phyloP scores from a whole-genome alignment of 2,329 filamentous ascomycete species.

The Ophiostoma montium region DNA sequence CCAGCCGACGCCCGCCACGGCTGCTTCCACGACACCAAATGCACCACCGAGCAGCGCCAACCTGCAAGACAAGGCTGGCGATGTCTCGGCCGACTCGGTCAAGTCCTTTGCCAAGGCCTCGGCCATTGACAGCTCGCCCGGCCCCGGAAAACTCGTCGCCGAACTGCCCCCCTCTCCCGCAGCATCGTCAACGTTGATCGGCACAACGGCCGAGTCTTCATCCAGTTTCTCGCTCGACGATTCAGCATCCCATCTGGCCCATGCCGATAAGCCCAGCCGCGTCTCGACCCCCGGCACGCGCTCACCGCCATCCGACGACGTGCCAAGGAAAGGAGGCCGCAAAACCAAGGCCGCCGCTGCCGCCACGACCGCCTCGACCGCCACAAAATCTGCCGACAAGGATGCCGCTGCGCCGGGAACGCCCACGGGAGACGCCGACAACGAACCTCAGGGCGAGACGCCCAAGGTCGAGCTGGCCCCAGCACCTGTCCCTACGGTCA shows the following conservation, averaged over 20 bases:
- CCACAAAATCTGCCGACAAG: conserved; percentile 31
- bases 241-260: conserved; percentile 42
- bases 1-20: conserved; percentile 31
- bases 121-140: neutral
- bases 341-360: conserved; percentile 54
- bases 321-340: conserved; percentile 45
- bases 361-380: too few relatives aligned
- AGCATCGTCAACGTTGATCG: conserved; percentile 19
- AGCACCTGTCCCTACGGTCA: conserved; percentile 70
- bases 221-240: conserved; percentile 12
- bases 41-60: conserved; percentile 15
- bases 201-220: conserved; percentile 19
- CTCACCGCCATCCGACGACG: conserved; percentile 31
- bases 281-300: neutral
- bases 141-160: conserved; percentile 11
- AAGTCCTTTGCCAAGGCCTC: neutral
- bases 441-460: conserved; percentile 32
- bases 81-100: neutral
- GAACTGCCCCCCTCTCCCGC: conserved; percentile 18
- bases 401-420: conserved; percentile 31
- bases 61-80: conserved; percentile 18
- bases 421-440: neutral
- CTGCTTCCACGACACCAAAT: conserved; percentile 20
- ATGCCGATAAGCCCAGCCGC: conserved; percentile 19
- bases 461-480: conserved; percentile 57